Conservation (phyloP, 169 alveolate genomes). For the Theileria orientalis region DNA sequence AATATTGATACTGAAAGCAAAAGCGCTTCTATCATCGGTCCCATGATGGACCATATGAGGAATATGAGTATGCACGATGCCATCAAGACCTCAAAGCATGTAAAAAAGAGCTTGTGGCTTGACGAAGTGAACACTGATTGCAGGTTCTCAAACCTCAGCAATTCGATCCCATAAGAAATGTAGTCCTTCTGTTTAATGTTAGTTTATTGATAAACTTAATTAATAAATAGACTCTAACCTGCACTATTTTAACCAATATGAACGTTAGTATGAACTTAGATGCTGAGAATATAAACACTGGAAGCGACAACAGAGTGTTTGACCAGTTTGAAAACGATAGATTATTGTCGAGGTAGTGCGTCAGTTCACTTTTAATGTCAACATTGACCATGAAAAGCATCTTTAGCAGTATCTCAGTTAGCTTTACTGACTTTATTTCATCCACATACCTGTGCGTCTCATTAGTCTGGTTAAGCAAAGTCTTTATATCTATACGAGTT, state of each 20-base stretch:
- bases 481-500: too few species aligned
- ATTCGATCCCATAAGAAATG: background rate
- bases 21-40: conserved; percentile 41
- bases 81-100: conserved; percentile 10
- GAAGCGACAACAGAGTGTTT: conserved; percentile 47
- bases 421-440: conserved; percentile 7
- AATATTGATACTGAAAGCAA: conserved; percentile 18
- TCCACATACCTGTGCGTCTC: too few species aligned
- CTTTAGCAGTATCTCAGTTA: conserved; percentile 42
- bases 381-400: conserved; percentile 35
- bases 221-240: background rate
- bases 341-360: conserved; percentile 45
- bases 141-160: background rate
- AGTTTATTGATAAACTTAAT: background rate
- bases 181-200: background rate
- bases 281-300: conserved; percentile 46
- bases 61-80: conserved; percentile 30
- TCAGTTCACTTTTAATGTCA: conserved; percentile 51
- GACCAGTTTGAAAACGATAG: conserved; percentile 39
- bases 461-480: too few species aligned
- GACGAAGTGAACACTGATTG: background rate
- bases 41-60: conserved; percentile 50
- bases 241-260: background rate
- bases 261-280: conserved; percentile 22
- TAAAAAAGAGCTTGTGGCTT: background rate